These are phyloP conservation scores for Austroboletus niveus DNA, from an alignment of 1,284 basidiomycete genomes.

Conservation along the genomic window DNA sequence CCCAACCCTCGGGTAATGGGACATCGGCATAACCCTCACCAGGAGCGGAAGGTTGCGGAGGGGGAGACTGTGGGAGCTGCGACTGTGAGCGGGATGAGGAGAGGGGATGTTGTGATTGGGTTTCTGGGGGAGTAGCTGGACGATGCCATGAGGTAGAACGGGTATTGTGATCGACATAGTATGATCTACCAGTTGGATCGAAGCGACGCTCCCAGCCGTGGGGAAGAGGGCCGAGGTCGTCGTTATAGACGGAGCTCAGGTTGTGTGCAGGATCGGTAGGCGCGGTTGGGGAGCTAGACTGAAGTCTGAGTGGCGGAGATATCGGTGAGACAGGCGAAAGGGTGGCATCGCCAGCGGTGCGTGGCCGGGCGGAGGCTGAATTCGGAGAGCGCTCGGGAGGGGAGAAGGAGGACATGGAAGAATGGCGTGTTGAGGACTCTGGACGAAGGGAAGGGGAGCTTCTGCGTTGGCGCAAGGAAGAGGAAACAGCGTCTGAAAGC, in stretches of 20 bases:
- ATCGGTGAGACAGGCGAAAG: conserved; percentile 12
- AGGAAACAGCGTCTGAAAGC: conserved; percentile 13
- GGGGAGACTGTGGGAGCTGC: conserved; percentile 11
- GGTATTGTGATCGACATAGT: conserved; percentile 92
- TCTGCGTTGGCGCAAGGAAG: conserved; percentile 19
- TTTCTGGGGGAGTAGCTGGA: conserved; percentile 38
- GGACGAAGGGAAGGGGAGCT: conserved; percentile 25
- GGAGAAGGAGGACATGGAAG: conserved; percentile 23
- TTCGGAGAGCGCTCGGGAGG: conserved; percentile 7
- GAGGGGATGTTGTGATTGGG: conserved; percentile 5
- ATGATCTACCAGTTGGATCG: conserved; percentile 79
- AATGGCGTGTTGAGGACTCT: conserved; percentile 16
- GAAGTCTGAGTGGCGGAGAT: conserved; percentile 14
- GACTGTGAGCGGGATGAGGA: conserved; percentile 7
- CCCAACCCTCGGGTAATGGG: conserved; percentile 94
- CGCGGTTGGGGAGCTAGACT: conserved; percentile 7
- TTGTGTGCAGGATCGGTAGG: conserved; percentile 10
- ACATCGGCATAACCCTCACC: conserved; percentile 48
- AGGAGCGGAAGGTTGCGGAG: conserved; percentile 13
- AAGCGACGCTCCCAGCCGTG: conserved; percentile 91
- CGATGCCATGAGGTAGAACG: conserved; percentile 95
- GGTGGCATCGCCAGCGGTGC: conserved; percentile 16
- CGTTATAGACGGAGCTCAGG: conserved; percentile 11
- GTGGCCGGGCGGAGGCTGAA: conserved; percentile 15
- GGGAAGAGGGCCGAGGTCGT: conserved; percentile 51